These are phyloP conservation scores for Astrephomene gubernaculifera DNA, from an alignment of 139 green algal species.

Conservation along the genomic window DNA sequence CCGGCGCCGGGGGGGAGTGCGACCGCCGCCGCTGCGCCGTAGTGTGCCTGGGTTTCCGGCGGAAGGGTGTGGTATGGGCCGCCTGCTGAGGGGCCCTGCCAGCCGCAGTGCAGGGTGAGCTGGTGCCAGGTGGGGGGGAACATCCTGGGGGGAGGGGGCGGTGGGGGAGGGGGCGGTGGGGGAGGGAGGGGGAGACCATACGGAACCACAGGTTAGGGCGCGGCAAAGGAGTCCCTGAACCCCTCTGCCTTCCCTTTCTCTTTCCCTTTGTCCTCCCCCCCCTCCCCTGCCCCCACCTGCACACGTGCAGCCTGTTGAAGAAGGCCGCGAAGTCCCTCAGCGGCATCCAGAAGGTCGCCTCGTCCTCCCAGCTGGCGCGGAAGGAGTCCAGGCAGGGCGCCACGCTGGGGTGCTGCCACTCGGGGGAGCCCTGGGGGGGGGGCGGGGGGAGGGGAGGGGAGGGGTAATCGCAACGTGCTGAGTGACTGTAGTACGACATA, in stretches of 20 bases:
- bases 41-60: too few species aligned
- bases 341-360: slow-evolving; percentile 65
- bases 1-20: neutral
- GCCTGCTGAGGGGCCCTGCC: slow-evolving; percentile 61
- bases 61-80: slow-evolving; percentile 50
- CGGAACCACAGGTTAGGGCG: too few species aligned
- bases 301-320: slow-evolving; percentile 68
- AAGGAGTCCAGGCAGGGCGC: slow-evolving; percentile 20
- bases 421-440: slow-evolving; percentile 27
- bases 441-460: neutral
- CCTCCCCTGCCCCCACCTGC: slow-evolving; percentile 20
- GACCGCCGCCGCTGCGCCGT: too few species aligned
- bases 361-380: slow-evolving; percentile 35
- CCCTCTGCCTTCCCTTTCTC: neutral
- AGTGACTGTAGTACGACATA: too few species aligned
- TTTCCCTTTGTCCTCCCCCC: neutral
- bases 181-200: neutral
- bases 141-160: slow-evolving; percentile 13
- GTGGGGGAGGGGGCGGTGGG: neutral
- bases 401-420: slow-evolving; percentile 42
- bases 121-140: slow-evolving; percentile 71
- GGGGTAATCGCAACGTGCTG: neutral
- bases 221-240: neutral
- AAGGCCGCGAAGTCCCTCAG: slow-evolving; percentile 52
- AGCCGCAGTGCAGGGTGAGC: slow-evolving; percentile 72